These are phyloP conservation scores for Fusarium sp. DNA, from an alignment of 2,329 filamentous ascomycete genomes.

Conservation along the genomic window DNA sequence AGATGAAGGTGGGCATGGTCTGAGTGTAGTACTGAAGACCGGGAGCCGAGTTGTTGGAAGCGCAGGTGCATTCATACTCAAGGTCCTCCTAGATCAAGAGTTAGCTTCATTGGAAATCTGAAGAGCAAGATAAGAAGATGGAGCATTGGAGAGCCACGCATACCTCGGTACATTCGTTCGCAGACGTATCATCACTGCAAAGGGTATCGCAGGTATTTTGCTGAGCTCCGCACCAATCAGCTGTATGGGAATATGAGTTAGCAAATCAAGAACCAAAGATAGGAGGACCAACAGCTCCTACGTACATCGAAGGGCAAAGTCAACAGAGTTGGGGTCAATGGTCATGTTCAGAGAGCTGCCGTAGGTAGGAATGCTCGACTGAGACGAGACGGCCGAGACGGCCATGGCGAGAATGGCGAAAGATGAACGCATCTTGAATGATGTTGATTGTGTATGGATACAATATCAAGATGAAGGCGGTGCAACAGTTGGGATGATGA, in stretches of 20 bases:
- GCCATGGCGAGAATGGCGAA: conserved; percentile 56
- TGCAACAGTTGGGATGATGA: conserved; percentile 37
- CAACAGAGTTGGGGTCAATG: conserved; percentile 53
- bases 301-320: conserved; percentile 53
- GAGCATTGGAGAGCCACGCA: conserved; percentile 31
- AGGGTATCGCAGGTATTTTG: conserved; percentile 60
- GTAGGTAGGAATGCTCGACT: conserved; percentile 50
- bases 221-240: conserved; percentile 62
- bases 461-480: conserved; percentile 17
- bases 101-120: conserved; percentile 8
- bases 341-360: conserved; percentile 53
- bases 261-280: conserved; percentile 10
- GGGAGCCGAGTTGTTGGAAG: conserved; percentile 57
- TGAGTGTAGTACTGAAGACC: conserved; percentile 63
- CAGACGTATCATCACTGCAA: conserved; percentile 51
- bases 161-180: conserved; percentile 60
- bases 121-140: neutral
- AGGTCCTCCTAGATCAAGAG: conserved; percentile 51
- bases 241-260: conserved; percentile 46
- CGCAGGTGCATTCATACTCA: conserved; percentile 60
- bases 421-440: conserved; percentile 54
- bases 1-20: conserved; percentile 63
- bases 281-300: neutral
- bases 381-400: conserved; percentile 54
- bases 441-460: conserved; percentile 24